phyloP scores from a whole-genome alignment of 306 rosid species.

The Castanopsis chinensis region DNA sequence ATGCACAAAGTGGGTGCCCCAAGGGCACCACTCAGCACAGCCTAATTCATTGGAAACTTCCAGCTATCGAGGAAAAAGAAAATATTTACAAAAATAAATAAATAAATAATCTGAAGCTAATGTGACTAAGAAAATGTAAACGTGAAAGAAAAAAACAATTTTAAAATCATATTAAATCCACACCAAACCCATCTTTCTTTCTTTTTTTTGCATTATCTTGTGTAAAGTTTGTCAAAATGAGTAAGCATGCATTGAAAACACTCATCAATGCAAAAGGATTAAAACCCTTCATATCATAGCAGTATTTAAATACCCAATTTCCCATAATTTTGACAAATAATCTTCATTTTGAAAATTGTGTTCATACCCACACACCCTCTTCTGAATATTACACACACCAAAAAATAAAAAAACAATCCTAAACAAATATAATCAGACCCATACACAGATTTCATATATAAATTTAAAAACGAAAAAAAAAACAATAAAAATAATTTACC shows the following conservation, averaged over 20 bases:
- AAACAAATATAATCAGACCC: not conserved
- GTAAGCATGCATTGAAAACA: not conserved
- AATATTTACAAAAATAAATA: not conserved
- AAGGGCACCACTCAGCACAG: not conserved
- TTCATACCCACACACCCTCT: too few relatives aligned
- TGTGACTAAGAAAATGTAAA: not conserved
- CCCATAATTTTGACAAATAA: not conserved
- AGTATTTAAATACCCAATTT: not conserved
- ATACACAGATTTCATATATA: not conserved
- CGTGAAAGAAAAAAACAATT: not conserved
- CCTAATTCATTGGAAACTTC: not conserved
- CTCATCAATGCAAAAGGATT: not conserved
- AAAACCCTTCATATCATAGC: not conserved
- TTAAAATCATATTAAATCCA: not conserved
- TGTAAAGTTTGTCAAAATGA: not conserved
- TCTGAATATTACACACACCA: too few relatives aligned
- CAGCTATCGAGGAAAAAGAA: not conserved
- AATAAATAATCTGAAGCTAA: not conserved
- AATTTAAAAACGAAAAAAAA: not conserved
- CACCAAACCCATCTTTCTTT: not conserved
- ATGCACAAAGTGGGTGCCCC: not conserved
- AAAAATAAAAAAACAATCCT: not conserved
- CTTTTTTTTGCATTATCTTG: not conserved
- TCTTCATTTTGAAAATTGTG: not conserved
- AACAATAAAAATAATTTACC: slow-evolving; percentile 40